Evolutionary conservation across 805 yeast species (phyloP), one percentile per base, ranked within the genome.

Genomic region (Candida andamanensis): DNA sequence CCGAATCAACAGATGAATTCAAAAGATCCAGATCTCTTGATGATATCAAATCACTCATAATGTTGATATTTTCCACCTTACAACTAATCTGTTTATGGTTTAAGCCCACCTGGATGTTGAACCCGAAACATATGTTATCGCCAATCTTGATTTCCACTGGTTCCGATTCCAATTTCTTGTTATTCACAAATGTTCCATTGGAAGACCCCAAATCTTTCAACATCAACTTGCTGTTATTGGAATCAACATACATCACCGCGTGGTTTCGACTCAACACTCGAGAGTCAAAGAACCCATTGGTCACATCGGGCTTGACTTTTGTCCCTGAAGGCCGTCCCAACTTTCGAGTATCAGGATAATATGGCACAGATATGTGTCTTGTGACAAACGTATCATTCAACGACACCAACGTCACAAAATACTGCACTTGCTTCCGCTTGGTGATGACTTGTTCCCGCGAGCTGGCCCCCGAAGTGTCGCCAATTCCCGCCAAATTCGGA

Each of bases 221-320:
- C 68, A 70, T 85, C 14, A 94, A 69, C 37, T 71, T 72, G 4
- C 89, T 87, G 4, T 63, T 58, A 16, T 55, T 55, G 12, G 75
- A 66, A 44, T 85, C 92, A 22, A 87, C 75, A 63, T 75, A 85
- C 41, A 92, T 61, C 47, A 85, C 90, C 0, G 99, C 99, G 59
- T 92, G 99, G 50, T 85, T 92, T 43, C 99, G 67, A 13, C 94
- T 80, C 28, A 92, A 70, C 8, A 94, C 97, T 17, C 97, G 67
- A 8, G 96, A 85, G 58, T 92, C 97, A 51, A 92, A 92, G 54
- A 74, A 89, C 1, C 97, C 98, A 53, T 94, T 94, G 22, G 83
- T 80, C 2, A 84, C 64, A 40, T 69, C 74, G 22, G 76, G 76
- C 35, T 69, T 67, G 28, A 69, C 65, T 40, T 69, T 71, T 3